Evolutionary conservation across 1,139 yeast genomes (phyloP).

Genomic region (Pichia sp.): DNA sequence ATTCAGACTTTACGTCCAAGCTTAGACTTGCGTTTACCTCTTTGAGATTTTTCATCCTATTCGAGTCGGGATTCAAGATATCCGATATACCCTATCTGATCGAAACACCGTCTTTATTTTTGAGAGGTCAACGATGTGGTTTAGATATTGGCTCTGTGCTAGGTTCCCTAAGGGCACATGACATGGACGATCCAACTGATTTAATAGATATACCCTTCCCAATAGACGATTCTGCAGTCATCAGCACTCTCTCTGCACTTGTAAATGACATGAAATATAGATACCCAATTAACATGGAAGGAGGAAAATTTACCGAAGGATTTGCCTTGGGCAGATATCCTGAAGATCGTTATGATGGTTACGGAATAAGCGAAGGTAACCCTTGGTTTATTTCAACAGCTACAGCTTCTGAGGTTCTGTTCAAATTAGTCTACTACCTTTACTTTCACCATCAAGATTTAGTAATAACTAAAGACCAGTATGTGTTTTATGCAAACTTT

Average conservation of each 20-base stretch:
- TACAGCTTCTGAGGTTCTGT: slow-evolving; percentile 64
- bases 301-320: slow-evolving; percentile 45
- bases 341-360: slow-evolving; percentile 87
- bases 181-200: slow-evolving; percentile 35
- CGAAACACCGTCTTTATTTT: slow-evolving; percentile 56
- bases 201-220: slow-evolving; percentile 50
- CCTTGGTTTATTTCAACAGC: slow-evolving; percentile 95
- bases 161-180: slow-evolving; percentile 65
- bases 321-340: slow-evolving; percentile 90
- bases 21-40: slow-evolving; percentile 33
- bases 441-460: slow-evolving; percentile 34
- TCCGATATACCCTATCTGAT: slow-evolving; percentile 50
- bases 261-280: slow-evolving; percentile 64
- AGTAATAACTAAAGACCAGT: slow-evolving; percentile 31
- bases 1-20: slow-evolving; percentile 32
- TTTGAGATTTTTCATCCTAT: slow-evolving; percentile 40
- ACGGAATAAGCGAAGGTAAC: slow-evolving; percentile 70
- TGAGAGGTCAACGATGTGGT: slow-evolving; percentile 52
- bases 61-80: slow-evolving; percentile 46
- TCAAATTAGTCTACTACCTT: slow-evolving; percentile 37
- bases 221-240: slow-evolving; percentile 48
- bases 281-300: slow-evolving; percentile 67
- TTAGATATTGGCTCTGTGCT: slow-evolving; percentile 76
- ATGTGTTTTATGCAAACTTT: slow-evolving; percentile 22
- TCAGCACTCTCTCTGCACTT: slow-evolving; percentile 57